phyloP scores from a whole-genome alignment of 179 eudicot species.

The Dionaea muscipula region DNA sequence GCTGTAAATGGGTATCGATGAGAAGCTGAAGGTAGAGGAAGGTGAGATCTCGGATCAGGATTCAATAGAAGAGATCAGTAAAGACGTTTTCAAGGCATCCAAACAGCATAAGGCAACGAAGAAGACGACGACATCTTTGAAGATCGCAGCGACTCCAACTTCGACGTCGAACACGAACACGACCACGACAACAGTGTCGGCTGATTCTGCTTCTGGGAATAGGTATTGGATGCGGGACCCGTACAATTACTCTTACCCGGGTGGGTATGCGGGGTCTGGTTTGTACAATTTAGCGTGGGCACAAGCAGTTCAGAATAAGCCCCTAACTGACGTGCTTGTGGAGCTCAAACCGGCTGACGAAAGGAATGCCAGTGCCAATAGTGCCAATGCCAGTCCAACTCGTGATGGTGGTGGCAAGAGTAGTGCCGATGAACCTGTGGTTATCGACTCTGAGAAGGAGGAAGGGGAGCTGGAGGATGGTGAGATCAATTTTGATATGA shows the following conservation, averaged over 20 bases:
- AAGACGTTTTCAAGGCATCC: slow-evolving; percentile 24
- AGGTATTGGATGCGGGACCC: slow-evolving; percentile 66
- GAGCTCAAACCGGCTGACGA: slow-evolving; percentile 20
- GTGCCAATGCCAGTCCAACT: neutral
- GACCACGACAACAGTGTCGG: too few relatives aligned
- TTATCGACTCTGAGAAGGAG: slow-evolving; percentile 46
- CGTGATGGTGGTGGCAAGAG: slow-evolving; percentile 3
- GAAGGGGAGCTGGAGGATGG: slow-evolving; percentile 86
- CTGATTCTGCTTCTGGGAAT: slow-evolving; percentile 18
- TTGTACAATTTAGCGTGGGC: slow-evolving; percentile 90
- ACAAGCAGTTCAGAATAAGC: slow-evolving; percentile 86
- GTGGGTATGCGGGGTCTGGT: slow-evolving; percentile 42
- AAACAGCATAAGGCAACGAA: slow-evolving; percentile 6
- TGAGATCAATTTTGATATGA: slow-evolving; percentile 51
- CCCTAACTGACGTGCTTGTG: slow-evolving; percentile 51
- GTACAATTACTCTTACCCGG: slow-evolving; percentile 52
- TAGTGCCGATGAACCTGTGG: slow-evolving; percentile 10
- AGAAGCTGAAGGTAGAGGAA: slow-evolving; percentile 36
- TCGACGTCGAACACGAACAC: slow-evolving; percentile 4
- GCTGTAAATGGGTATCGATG: slow-evolving; percentile 30
- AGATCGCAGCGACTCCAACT: slow-evolving; percentile 11
- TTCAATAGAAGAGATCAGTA: slow-evolving; percentile 33
- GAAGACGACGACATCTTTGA: neutral
- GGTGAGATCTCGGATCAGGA: slow-evolving; percentile 60
- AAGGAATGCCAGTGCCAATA: slow-evolving; percentile 7